Percentiles rank a stretch among this genome's conserved stretches.
phyloP scores from a whole-genome alignment of 2,329 filamentous ascomycete species.

The Penicillium griseofulvum region DNA sequence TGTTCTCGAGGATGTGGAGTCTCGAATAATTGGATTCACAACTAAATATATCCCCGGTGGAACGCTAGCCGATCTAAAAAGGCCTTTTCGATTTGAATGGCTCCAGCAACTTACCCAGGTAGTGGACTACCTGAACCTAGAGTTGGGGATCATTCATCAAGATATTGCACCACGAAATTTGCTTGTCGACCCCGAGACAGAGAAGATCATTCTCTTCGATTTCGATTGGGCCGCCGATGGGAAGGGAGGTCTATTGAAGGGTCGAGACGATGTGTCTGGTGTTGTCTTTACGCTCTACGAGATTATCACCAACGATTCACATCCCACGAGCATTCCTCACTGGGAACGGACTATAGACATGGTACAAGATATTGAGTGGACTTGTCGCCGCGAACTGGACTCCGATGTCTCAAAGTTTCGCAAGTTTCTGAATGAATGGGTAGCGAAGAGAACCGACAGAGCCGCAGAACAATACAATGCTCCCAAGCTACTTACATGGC shows the following conservation, averaged over 20 bases:
- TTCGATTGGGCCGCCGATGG: conserved; percentile 23
- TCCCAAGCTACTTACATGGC: conserved; percentile 16
- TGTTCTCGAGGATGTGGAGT: conserved; percentile 24
- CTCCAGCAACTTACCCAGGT: conserved; percentile 22
- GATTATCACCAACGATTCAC: conserved; percentile 26
- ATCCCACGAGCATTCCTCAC: conserved; percentile 23
- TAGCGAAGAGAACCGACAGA: conserved; percentile 9
- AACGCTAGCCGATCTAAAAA: conserved; percentile 28
- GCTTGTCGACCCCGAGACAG: conserved; percentile 24
- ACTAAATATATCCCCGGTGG: conserved; percentile 25
- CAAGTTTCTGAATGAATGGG: conserved; percentile 19
- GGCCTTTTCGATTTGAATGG: conserved; percentile 25
- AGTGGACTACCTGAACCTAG: conserved; percentile 25
- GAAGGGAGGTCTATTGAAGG: conserved; percentile 14
- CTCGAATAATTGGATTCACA: conserved; percentile 28
- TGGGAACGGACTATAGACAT: conserved; percentile 25
- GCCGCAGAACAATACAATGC: conserved; percentile 19
- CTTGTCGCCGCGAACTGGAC: conserved; percentile 18
- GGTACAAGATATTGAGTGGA: conserved; percentile 21
- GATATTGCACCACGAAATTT: conserved; percentile 33
- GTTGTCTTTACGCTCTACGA: conserved; percentile 29
- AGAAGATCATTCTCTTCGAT: conserved; percentile 26
- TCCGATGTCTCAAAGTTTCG: conserved; percentile 18
- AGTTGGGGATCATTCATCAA: conserved; percentile 33
- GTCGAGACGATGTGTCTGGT: conserved; percentile 25